These are phyloP conservation scores for Echeveria elegans DNA, from an alignment of 164 flowering plant genomes.

Conservation along the genomic window DNA sequence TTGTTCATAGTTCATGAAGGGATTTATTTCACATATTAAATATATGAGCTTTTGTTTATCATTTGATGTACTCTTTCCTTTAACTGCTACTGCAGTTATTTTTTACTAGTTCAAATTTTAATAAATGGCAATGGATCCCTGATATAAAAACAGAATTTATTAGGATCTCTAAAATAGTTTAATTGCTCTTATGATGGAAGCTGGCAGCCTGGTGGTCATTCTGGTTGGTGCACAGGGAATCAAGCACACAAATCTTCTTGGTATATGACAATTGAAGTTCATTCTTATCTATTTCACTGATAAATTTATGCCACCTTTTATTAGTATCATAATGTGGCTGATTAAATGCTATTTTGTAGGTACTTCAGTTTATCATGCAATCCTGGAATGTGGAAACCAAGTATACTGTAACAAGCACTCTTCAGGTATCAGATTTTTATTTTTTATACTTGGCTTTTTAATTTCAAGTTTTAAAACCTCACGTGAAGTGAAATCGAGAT, in stretches of 20 bases:
- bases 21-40: no score
- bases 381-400: constrained; percentile 45
- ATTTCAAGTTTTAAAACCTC: no score
- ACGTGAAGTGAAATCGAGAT: no score
- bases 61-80: background rate
- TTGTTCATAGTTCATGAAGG: no score
- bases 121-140: background rate
- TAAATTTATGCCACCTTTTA: no score
- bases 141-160: no score
- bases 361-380: constrained; percentile 43
- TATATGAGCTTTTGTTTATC: background rate
- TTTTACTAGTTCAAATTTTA: background rate
- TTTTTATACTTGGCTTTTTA: no score
- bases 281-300: background rate
- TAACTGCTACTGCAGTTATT: background rate
- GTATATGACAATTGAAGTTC: constrained; percentile 18
- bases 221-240: constrained; percentile 70
- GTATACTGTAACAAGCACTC: constrained; percentile 41
- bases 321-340: background rate
- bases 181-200: constrained; percentile 23
- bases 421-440: constrained; percentile 23
- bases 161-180: background rate
- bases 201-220: constrained; percentile 65
- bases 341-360: constrained; percentile 21
- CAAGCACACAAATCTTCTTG: constrained; percentile 35